Evolutionary conservation across 176 grass and related monocot species (phyloP), one percentile per base, ranked within the genome.

Genomic region (Hordeum marinum): DNA sequence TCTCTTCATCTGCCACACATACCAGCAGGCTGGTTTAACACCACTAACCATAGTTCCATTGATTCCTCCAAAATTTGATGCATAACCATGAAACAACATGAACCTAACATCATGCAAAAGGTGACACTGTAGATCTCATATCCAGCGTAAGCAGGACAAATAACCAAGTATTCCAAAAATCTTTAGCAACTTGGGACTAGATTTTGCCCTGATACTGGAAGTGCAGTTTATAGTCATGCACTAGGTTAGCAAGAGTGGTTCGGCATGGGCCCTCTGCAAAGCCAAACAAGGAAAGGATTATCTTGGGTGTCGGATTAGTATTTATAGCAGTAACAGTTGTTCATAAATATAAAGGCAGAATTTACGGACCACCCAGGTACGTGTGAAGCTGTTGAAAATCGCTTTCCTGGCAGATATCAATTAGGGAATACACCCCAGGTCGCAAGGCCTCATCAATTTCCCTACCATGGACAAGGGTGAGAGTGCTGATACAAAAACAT

Each of bases 381-480:
- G 93, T 96, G 78, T 98, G 96, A 84, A 98, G 96, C 78, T 90
- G 91, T 92, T 94, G 96, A 72, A 98, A 81, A 89, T 98, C 91
- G 72, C 82, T 89, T 92, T 92, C 85, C 68, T 87, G 86, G 36
- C 96, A 98, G 76, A 94, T 92, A 94, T 98, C 96, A 76, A 96
- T 96, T 75, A 98, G 81, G 21, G 91, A 95, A 77, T 95, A 98
- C 39, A 98, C 88, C 72, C 96, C 93, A 85, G 96, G 96, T 89
- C 91, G 86, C 85, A 98, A 63, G 27, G 89, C 83, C 77, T 98
- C 93, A 11, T 98, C 96, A 68, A 95, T 91, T 81, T 95, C 93
- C 79, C 93, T 98, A 79, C 57, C 45, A 87, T 54, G 64, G 72
- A 82, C 71, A 84, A 60, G 36, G 48, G 32, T 45, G 64, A 40